phyloP scores from a whole-genome alignment of 2,329 filamentous ascomycete genomes.

The Chaetomiaceae sp. region DNA sequence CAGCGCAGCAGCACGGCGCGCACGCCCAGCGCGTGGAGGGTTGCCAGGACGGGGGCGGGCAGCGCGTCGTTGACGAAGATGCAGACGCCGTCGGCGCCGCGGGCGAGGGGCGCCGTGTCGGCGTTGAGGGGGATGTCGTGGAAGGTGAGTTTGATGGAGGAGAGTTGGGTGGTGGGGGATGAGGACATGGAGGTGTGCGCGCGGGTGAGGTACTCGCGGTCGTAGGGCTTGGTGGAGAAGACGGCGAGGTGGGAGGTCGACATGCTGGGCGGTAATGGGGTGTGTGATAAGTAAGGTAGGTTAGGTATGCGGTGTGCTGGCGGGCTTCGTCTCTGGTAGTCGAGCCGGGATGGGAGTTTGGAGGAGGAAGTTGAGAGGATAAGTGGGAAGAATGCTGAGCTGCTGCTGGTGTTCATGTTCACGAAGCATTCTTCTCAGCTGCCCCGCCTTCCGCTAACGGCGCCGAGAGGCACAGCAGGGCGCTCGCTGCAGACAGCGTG shows the following conservation, averaged over 20 bases:
- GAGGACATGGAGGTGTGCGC: slow-evolving; percentile 27
- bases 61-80: slow-evolving; percentile 63
- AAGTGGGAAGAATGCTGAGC: too few relatives aligned
- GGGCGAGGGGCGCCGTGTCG: slow-evolving; percentile 51
- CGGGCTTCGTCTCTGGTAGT: too few relatives aligned
- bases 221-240: slow-evolving; percentile 60
- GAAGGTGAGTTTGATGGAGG: slow-evolving; percentile 45
- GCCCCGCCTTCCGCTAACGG: too few relatives aligned
- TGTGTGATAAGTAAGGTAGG: not conserved
- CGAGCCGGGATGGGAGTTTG: too few relatives aligned
- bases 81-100: slow-evolving; percentile 52
- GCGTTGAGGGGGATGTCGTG: slow-evolving; percentile 51
- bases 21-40: slow-evolving; percentile 45
- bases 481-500: too few relatives aligned
- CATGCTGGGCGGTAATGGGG: not conserved
- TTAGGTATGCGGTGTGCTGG: too few relatives aligned
- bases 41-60: slow-evolving; percentile 43
- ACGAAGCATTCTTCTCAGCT: too few relatives aligned
- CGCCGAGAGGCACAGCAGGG: too few relatives aligned
- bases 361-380: too few relatives aligned
- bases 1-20: slow-evolving; percentile 58
- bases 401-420: too few relatives aligned
- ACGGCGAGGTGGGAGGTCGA: slow-evolving; percentile 50
- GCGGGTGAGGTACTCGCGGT: slow-evolving; percentile 47
- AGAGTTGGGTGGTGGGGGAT: slow-evolving; percentile 22